Evolutionary conservation across 371 early-diverging fungal genomes (phyloP).

Genomic region (Cokeromyces recurvatus): DNA sequence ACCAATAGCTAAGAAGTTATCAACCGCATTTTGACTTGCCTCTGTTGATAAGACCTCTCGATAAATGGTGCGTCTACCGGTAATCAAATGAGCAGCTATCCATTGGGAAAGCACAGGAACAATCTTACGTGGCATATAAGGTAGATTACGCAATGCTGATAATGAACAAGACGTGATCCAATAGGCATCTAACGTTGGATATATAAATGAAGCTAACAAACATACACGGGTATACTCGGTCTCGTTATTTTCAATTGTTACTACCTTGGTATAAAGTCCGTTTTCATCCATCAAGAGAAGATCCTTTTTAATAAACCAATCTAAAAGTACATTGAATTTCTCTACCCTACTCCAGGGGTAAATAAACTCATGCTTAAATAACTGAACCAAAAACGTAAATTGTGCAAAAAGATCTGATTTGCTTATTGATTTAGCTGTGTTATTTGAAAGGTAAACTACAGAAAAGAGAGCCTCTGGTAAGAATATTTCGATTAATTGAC

Average conservation of each 20-base stretch:
- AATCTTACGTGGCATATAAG: slow-evolving; percentile 46
- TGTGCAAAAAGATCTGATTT: slow-evolving; percentile 26
- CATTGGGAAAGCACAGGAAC: slow-evolving; percentile 46
- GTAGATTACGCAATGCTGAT: slow-evolving; percentile 44
- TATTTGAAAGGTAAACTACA: slow-evolving; percentile 33
- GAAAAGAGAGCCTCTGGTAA: slow-evolving; percentile 41
- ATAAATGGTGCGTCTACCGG: slow-evolving; percentile 43
- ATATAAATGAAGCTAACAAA: slow-evolving; percentile 42
- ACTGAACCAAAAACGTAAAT: slow-evolving; percentile 38
- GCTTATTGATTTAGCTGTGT: slow-evolving; percentile 5
- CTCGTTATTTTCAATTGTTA: slow-evolving; percentile 25
- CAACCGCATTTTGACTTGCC: slow-evolving; percentile 43
- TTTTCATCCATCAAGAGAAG: slow-evolving; percentile 16
- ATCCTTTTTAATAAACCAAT: slow-evolving; percentile 26
- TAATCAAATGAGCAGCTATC: slow-evolving; percentile 50
- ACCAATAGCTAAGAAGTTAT: slow-evolving; percentile 42
- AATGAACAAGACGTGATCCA: slow-evolving; percentile 51
- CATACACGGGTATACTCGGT: slow-evolving; percentile 31
- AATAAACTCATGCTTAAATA: slow-evolving; percentile 45
- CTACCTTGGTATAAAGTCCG: slow-evolving; percentile 13
- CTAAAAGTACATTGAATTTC: slow-evolving; percentile 35
- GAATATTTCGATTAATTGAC: slow-evolving; percentile 38
- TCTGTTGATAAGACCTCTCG: slow-evolving; percentile 49
- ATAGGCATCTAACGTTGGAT: slow-evolving; percentile 46
- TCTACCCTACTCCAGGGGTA: slow-evolving; percentile 41